Evolutionary conservation across 2,329 filamentous ascomycete genomes (phyloP), one percentile per base, ranked within the genome.

Genomic region (Talaromyces marneffei): DNA sequence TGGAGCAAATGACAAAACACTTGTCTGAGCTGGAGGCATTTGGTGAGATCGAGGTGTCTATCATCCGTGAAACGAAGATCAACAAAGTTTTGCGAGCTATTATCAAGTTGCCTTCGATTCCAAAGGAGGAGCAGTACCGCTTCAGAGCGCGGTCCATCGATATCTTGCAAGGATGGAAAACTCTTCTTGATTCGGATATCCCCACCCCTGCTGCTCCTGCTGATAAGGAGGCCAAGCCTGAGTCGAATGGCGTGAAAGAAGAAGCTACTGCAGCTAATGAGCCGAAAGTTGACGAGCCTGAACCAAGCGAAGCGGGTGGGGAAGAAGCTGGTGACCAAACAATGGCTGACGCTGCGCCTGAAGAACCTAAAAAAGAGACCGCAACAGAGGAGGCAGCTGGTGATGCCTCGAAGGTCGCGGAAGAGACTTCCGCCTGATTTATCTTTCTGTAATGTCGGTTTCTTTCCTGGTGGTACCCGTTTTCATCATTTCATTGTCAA

Each of bases 21-120:
- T 77, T 79, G 67, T 83, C 82, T 31, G 91, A 95, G 74, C 84
- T 99, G 5, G 94, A 99, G 77, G 84, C 82, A 7, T 88, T 86
- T 81, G 74, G 85, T 1, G 90, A 96, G 66, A 84, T 97, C 4
- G 93, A 97, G 73, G 91, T 90, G 31, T 86, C 87, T 66, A 94
- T 97, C 68, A 96, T 97, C 70, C 87, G 90, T 65, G 82, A 80
- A 14, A 99, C 94, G 64, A 99, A 97, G 83, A 97, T 99, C 77
- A 93, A 97, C 85, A 99, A 99, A 80, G 93, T 99, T 10, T 83
- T 99, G 61, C 96, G 95, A 79, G 92, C 89, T 4, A 94, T 99
- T 66, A 80, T 97, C 69, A 97, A 96, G 80, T 82, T 99, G 8
- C 84, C 87, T 46, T 83, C 83, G 3, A 96, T 99, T 67, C 92